Base-by-base conservation (phyloP, 2,329 filamentous ascomycete species). In the Raffaelea deltoideospora region DNA sequence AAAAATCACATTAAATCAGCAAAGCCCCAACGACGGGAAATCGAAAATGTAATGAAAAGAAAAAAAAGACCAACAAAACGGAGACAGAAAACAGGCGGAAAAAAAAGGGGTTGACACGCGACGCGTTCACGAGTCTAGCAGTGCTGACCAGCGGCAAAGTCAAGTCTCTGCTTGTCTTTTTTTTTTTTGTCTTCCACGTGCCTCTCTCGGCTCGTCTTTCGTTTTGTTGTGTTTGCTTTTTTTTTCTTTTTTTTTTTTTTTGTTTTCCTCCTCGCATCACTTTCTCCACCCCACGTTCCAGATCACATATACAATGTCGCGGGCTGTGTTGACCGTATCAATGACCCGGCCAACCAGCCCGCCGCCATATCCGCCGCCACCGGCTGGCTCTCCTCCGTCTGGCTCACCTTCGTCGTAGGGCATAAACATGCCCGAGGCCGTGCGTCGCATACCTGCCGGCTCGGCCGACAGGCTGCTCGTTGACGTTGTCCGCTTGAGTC, bases 371-470 rank as follows among this genome's bases (percentile, higher is more conserved):
- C n/a, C n/a, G n/a, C n/a, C n/a, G n/a, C n/a, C n/a, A n/a, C n/a
- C n/a, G n/a, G n/a, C 64, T 49, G 62, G 72, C 42, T 66, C 61
- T 34, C 66, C 63, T 34, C 58, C 65, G 33, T 56, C 66, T 52
- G 56, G 63, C 45, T 85, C 81, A 41, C 75, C 75, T 47, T 86
- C 79, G 47, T 86, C 81, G 47, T 78, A 80, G 8, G 85, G 83
- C 80, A 92, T 87, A 49, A 93, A 80, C 83, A 93, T 92, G 47
- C 85, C 86, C 28, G 84, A 90, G 35, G 76, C 66, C 17, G 84
- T 92, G 46, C 86, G 70, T 43, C 79, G 75, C 64, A 92, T 77
- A 36, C 77, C 76, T 15, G 57, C 61, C 31, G 66, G 60, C 41
- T 72, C 66, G 17, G 60, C 61, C n/a, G 52, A 55, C n/a, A 71